Base-by-base conservation (phyloP, 1,284 basidiomycete genomes). In the Austropuccinia psidii region DNA sequence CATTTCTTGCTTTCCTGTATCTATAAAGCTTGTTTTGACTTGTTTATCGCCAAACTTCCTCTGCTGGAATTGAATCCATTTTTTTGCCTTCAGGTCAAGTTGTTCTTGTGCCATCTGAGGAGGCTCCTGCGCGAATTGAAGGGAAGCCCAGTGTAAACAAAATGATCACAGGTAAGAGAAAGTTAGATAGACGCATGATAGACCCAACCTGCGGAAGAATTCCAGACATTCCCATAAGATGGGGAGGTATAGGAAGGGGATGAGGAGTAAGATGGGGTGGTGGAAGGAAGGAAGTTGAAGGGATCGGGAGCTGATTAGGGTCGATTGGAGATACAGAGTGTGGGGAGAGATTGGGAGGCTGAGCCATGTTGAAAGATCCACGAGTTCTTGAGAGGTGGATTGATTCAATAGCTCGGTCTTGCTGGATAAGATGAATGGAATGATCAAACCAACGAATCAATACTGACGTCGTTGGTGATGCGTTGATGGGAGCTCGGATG, bases 61-160 rank as follows among this genome's bases (percentile, higher is more conserved):
- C 82, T 86, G 89, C 84, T 95, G 93, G 86, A 92, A 90, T 79
- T 92, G 90, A 75, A 90, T 85, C 93, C 93, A 96, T 84, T 95
- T 95, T 83, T 90, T 88, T 55, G 90, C 88, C 83, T 95, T 95
- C 80, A 89, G 87, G 31, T 88, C 87, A 75, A 95, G 84, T 74
- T 85, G 84, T 83, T 93, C 90, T 39, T 86, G 85, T n/a, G 88
- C 85, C 80, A 93, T 85, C 75, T 77, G 54, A n/a, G 77, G 70
- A n/a, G 81, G 74, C 49, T 76, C 77, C 77, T 77, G 24, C 9
- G 43, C 37, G 50, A 52, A 45, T 24, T 11, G 9, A 9, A 31
- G 31, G 52, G 52, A 13, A 9, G 50, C 50, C 17, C 31, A 37
- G 17, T 4, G 11, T 50, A 15, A 15, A 35, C 35, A 49, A 29